Evolutionary conservation across 1,284 basidiomycete species (phyloP).

Genomic region (Pseudozyma flocculosa): DNA sequence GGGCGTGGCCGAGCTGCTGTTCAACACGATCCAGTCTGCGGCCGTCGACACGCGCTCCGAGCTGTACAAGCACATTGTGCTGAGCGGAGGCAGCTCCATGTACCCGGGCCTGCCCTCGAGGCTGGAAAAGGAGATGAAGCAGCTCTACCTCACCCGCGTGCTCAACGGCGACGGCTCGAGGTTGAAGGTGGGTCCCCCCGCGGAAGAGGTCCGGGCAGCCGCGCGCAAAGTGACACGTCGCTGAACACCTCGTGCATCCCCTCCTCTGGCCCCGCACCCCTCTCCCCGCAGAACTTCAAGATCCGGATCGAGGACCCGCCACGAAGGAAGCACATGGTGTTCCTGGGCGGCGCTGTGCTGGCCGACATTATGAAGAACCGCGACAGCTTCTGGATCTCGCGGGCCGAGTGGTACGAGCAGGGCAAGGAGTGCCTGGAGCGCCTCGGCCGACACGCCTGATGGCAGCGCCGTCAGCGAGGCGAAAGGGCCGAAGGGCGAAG

Average conservation of each 20-base stretch:
- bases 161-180: constrained; percentile 80
- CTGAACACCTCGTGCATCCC: too few relatives aligned
- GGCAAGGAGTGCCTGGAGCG: constrained; percentile 51
- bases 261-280: too few relatives aligned
- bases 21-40: constrained; percentile 90
- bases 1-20: constrained; percentile 94
- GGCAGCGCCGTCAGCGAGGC: background rate
- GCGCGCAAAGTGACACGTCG: too few relatives aligned
- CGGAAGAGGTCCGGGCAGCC: too few relatives aligned
- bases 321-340: constrained; percentile 97
- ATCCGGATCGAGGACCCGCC: constrained; percentile 97
- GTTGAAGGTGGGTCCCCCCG: constrained; percentile 70
- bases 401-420: constrained; percentile 57
- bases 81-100: constrained; percentile 92
- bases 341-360: constrained; percentile 78
- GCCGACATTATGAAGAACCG: constrained; percentile 98
- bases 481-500: too few relatives aligned
- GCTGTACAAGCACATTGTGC: constrained; percentile 96
- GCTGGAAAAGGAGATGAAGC: constrained; percentile 99
- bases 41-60: constrained; percentile 87
- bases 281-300: constrained; percentile 83
- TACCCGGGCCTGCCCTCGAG: constrained; percentile 95
- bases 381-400: constrained; percentile 76
- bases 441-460: constrained; percentile 49
- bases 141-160: constrained; percentile 88